Evolutionary conservation across 2,329 filamentous ascomycete species (phyloP).

Genomic region (Pestalotiopsis sp.): DNA sequence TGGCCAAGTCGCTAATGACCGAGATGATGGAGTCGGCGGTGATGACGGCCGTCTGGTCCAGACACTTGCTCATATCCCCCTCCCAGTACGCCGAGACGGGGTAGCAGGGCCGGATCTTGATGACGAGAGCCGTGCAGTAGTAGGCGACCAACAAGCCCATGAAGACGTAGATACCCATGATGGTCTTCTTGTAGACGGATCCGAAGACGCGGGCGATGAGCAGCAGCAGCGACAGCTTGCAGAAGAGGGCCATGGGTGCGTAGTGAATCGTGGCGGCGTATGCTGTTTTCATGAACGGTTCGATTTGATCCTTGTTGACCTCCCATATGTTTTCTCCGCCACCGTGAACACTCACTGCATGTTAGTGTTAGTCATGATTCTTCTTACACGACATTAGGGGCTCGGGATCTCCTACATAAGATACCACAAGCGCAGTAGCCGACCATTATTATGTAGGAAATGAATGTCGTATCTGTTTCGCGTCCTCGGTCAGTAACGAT

Average conservation of each 20-base stretch:
- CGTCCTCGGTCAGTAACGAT: background rate
- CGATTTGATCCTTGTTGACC: constrained; percentile 29
- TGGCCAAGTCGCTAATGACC: constrained; percentile 33
- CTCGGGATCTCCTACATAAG: constrained; percentile 22
- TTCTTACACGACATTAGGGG: background rate
- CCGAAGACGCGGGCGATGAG: constrained; percentile 47
- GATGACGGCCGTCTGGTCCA: constrained; percentile 37
- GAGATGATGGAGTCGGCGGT: constrained; percentile 34
- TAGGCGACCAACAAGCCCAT: constrained; percentile 40
- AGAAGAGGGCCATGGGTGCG: constrained; percentile 44
- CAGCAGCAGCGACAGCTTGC: constrained; percentile 46
- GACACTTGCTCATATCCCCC: constrained; percentile 30
- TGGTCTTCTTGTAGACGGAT: constrained; percentile 39
- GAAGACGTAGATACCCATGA: constrained; percentile 40
- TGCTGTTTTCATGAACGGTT: constrained; percentile 38
- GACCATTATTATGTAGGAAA: constrained; percentile 23
- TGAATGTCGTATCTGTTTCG: background rate
- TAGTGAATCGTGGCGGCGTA: constrained; percentile 49
- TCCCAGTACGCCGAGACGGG: constrained; percentile 46
- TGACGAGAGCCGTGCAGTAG: constrained; percentile 42
- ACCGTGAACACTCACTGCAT: constrained; percentile 31
- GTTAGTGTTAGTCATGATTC: background rate
- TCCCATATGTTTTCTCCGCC: constrained; percentile 39
- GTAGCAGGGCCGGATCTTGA: constrained; percentile 44
- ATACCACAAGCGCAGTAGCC: constrained; percentile 29